Evolutionary conservation across 352 stramenopile species (phyloP).

Genomic region (Phytopythium chamaehyphon): DNA sequence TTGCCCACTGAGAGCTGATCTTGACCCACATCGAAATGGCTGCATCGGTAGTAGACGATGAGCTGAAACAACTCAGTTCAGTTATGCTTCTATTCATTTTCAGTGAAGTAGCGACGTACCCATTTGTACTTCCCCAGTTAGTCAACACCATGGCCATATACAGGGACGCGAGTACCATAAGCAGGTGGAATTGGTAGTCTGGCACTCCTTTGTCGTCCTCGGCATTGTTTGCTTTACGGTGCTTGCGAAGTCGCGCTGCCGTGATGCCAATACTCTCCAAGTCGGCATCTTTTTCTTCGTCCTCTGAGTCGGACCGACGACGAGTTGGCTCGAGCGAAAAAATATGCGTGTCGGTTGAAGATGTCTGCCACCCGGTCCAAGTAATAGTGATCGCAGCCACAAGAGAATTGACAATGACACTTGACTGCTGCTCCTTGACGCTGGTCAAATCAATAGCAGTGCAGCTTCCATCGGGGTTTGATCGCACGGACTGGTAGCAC

Average conservation of each 20-base stretch:
- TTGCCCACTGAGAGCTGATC: slow-evolving; percentile 90
- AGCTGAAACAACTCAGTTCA: slow-evolving; percentile 12
- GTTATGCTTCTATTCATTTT: too few relatives aligned
- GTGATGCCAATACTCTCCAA: slow-evolving; percentile 25
- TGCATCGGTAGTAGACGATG: slow-evolving; percentile 38
- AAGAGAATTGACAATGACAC: slow-evolving; percentile 45
- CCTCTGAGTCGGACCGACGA: slow-evolving; percentile 3
- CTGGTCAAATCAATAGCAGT: slow-evolving; percentile 21
- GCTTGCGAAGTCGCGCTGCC: slow-evolving; percentile 8
- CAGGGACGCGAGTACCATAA: slow-evolving; percentile 71
- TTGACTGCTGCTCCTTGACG: slow-evolving; percentile 27
- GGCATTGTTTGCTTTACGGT: slow-evolving; percentile 7
- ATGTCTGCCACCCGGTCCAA: slow-evolving; percentile 70
- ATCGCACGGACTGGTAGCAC: slow-evolving; percentile 64
- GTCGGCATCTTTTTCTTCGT: slow-evolving; percentile 21
- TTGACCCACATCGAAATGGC: slow-evolving; percentile 94
- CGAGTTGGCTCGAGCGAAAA: slow-evolving; percentile 16
- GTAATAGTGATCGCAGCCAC: slow-evolving; percentile 58
- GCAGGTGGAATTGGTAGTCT: slow-evolving; percentile 70
- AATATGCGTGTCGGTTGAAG: slow-evolving; percentile 51
- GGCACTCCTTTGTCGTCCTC: slow-evolving; percentile 23
- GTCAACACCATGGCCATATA: slow-evolving; percentile 85
- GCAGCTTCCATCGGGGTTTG: slow-evolving; percentile 59
- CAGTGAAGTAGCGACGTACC: slow-evolving; percentile 19
- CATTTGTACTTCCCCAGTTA: slow-evolving; percentile 63